Evolutionary conservation across 176 grass and related monocot genomes (phyloP), one percentile per base, ranked within the genome.

Genomic region (Oryza meyeriana): DNA sequence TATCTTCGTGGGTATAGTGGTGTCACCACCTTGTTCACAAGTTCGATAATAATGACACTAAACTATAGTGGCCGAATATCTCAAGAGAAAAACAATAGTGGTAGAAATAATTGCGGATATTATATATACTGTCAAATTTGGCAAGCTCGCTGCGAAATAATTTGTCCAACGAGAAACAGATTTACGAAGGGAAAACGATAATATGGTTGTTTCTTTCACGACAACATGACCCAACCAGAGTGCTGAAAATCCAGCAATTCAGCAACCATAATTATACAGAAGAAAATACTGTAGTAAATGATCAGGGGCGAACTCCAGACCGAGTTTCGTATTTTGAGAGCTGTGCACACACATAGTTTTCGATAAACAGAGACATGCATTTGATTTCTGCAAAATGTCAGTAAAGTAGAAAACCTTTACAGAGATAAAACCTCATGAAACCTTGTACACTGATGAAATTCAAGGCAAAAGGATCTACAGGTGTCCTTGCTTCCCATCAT

Each of bases 381-480:
- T 81, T 65, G 32, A 76, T 85, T 77, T 71, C 82, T 65, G 72
- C 44, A 41, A 28, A 85, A 85, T 55, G 72, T 66, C 55, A 89
- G 83, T 45, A 85, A 74, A 77, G 45, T 71, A 59, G 69, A 85
- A 31, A 75, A 83, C 36, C 29, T 83, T 82, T 90, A 86, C 83
- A 90, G 79, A 82, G 35, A 79, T 68, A 27, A 71, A 79, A 81
- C 69, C 73, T 80, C 36, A 18, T 28, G 42, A 81, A 85, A 64
- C 77, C 84, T 89, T 85, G 65, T 78, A 90, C 83, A 86, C 0
- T 77, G 83, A 86, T 89, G 85, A 88, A 94, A 91, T 84, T 75
- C 80, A 87, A 94, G 92, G 86, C 86, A 88, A 90, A 85, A 85
- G 76, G 79, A 86, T 91, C 89, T 94, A 94, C 88, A 91, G 64